These are phyloP conservation scores for Cavenderia fasciculata DNA, from an alignment of 78 protist genomes.

Conservation along the genomic window DNA sequence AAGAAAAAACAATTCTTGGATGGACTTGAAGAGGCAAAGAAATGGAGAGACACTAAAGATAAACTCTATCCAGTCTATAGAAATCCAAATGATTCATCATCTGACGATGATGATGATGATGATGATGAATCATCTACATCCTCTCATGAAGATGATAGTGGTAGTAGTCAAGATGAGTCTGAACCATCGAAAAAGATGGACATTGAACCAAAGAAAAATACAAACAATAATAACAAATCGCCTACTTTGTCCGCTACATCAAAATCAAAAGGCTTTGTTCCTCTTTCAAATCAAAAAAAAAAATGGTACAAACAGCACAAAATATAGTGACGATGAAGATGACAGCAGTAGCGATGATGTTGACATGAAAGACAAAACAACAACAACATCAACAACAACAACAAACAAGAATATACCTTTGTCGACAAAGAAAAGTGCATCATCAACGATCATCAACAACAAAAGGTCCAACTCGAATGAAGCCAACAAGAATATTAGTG, in stretches of 20 bases:
- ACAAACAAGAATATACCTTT: not conserved
- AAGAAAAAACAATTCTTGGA: not conserved
- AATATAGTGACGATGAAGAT: constrained; percentile 13
- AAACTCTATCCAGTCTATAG: too few species aligned
- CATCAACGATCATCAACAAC: not conserved
- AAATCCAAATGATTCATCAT: not conserved
- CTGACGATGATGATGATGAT: not conserved
- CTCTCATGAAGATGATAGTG: not conserved
- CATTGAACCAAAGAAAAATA: not conserved
- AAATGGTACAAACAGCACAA: not conserved
- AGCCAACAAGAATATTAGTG: too few species aligned
- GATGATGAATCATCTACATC: not conserved
- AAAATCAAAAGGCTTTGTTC: too few species aligned
- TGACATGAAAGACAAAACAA: not conserved
- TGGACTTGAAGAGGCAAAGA: not conserved
- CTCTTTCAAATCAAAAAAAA: not conserved
- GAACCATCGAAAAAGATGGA: not conserved
- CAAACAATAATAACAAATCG: not conserved
- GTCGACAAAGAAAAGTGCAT: not conserved
- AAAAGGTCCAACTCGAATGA: too few species aligned
- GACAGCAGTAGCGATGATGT: not conserved
- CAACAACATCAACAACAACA: not conserved
- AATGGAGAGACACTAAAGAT: too few species aligned
- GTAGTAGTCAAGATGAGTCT: not conserved
- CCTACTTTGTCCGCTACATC: not conserved